A percentile compares a stretch with the other conserved stretches of the same genome.
phyloP scores from a whole-genome alignment of 2,329 filamentous ascomycete species.

The Calonectria hongkongensis region DNA sequence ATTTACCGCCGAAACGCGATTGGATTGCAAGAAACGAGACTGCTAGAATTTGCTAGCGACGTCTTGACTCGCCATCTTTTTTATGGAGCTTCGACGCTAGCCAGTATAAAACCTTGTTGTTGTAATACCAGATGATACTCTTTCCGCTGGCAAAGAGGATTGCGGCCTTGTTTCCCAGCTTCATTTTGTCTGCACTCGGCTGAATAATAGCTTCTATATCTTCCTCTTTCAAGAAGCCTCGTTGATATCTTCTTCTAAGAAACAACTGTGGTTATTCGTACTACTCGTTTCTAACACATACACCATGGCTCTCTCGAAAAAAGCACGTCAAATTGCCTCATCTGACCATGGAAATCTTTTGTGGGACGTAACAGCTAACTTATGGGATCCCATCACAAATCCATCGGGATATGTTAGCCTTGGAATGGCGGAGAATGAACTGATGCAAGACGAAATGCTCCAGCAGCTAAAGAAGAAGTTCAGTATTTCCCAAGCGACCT shows the following conservation, averaged over 20 bases:
- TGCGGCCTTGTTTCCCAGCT: no score
- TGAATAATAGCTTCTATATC: no score
- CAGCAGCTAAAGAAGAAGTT: slow-evolving; percentile 4
- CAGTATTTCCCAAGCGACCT: background rate
- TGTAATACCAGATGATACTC: no score
- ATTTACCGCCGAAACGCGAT: background rate
- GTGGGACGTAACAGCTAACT: background rate
- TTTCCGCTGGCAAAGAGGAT: no score
- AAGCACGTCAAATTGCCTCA: background rate
- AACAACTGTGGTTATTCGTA: background rate
- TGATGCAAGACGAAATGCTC: slow-evolving; percentile 14
- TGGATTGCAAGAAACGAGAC: background rate
- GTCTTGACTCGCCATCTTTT: no score
- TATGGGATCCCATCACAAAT: background rate
- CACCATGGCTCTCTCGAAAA: slow-evolving; percentile 1
- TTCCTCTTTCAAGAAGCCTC: no score
- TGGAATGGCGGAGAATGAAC: slow-evolving; percentile 10
- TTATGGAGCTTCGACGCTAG: no score
- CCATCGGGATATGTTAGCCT: background rate
- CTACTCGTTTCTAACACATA: background rate
- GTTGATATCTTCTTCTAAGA: background rate
- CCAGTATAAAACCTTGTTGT: no score
- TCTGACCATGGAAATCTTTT: background rate
- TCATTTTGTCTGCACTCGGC: no score
- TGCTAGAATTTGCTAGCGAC: no score